Percentiles rank a stretch among this genome's conserved stretches.
Evolutionary conservation across 2,329 filamentous ascomycete species (phyloP).

Genomic region (Massarina eburnea): DNA sequence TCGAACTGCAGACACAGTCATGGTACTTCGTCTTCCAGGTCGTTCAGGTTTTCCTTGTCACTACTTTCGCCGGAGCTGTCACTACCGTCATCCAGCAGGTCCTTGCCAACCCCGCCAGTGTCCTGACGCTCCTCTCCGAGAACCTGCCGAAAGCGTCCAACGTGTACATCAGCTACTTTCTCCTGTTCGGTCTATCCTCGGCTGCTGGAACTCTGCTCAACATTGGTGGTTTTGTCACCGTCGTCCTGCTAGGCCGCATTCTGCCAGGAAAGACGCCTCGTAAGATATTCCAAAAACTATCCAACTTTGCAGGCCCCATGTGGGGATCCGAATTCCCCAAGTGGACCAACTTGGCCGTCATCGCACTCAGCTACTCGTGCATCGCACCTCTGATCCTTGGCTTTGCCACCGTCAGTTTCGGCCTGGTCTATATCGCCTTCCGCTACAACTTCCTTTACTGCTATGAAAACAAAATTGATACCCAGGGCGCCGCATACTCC

Average conservation of each 20-base stretch:
- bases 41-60: conserved; percentile 90
- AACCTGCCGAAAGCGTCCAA: conserved; percentile 86
- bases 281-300: conserved; percentile 49
- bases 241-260: conserved; percentile 76
- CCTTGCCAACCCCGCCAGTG: conserved; percentile 60
- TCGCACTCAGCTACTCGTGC: conserved; percentile 51
- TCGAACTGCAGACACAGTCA: conserved; percentile 78
- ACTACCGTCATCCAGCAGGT: conserved; percentile 60
- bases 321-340: conserved; percentile 52
- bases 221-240: conserved; percentile 76
- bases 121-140: conserved; percentile 66
- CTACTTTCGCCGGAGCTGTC: conserved; percentile 79
- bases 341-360: conserved; percentile 49
- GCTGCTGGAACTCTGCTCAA: conserved; percentile 62
- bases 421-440: conserved; percentile 51
- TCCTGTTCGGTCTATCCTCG: conserved; percentile 70
- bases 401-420: conserved; percentile 49
- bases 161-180: conserved; percentile 94
- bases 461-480: conserved; percentile 50
- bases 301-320: conserved; percentile 45
- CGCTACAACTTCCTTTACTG: conserved; percentile 54
- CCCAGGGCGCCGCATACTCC: conserved; percentile 50
- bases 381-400: conserved; percentile 52
- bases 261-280: conserved; percentile 51
- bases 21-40: conserved; percentile 92